Evolutionary conservation across 192 early-diverging fungal genomes (phyloP), one percentile per base, ranked within the genome.

Genomic region (Coemansia sp.): DNA sequence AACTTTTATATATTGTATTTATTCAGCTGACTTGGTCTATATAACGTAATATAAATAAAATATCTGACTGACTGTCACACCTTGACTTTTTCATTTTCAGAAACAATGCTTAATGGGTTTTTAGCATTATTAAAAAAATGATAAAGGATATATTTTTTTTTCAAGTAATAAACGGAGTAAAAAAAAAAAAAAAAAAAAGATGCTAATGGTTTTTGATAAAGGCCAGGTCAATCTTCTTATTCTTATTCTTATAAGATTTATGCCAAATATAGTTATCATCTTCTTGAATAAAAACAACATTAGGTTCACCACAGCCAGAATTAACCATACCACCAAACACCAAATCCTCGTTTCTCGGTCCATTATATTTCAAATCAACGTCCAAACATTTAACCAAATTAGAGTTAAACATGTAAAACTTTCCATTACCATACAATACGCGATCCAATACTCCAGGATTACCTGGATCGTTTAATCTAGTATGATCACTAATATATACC

Each of bases 361-460:
- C 58, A 11, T 57, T 32, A 36, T 72, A 72, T 25, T 46, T 28
- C 9, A 65, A 46, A 4, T 65, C 50, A 3, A 34, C 20, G 28
- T 72, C 30, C 17, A 72, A 28, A 30, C 69, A 72, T 20, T 54
- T 49, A 8, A 55, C 46, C 24, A 72, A 46, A 23, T 50, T 25
- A 6, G 19, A 20, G 58, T 72, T 72, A 41, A 72, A 72, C 69
- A 72, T 72, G 46, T 72, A 72, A 46, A 72, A 72, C 54, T 72
- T 72, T 39, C 69, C 62, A 35, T 65, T 72, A 1, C 62, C 69
- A 29, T 72, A 72, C 19, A 33, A 26, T 1, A 65, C 69, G 7
- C 17, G 9, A 10, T 65, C 27, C 19, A 65, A 20, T 3, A 42
- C 28, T 2, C 35, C 62, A 9, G 36, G 57, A 36, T 61, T 68